These are phyloP conservation scores for Aspergillus quadricinctus DNA, from an alignment of 2,329 filamentous ascomycete genomes.

Conservation along the genomic window DNA sequence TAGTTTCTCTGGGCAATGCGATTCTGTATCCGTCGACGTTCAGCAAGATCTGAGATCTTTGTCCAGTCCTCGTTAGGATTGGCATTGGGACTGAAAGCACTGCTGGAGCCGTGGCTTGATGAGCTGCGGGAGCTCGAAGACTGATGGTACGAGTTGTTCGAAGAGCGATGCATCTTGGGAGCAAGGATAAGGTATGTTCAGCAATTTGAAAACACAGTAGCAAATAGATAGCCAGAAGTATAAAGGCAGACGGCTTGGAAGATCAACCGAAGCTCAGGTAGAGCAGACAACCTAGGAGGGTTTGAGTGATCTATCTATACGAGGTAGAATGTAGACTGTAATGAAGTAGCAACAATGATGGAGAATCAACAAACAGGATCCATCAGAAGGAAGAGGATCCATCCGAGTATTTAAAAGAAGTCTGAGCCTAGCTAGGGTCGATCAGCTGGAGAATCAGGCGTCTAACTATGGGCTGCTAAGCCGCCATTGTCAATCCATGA, in stretches of 20 bases:
- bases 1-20: constrained; percentile 97
- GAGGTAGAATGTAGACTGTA: not conserved
- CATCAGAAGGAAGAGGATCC: constrained; percentile 9
- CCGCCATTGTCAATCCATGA: constrained; percentile 13
- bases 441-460: constrained; percentile 15
- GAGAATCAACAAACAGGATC: constrained; percentile 7
- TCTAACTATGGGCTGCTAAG: constrained; percentile 18
- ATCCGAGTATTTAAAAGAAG: constrained; percentile 16
- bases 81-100: constrained; percentile 88
- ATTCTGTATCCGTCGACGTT: constrained; percentile 92
- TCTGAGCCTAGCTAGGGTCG: constrained; percentile 12
- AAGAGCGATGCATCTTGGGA: constrained; percentile 30
- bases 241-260: not conserved
- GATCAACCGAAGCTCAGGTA: not conserved
- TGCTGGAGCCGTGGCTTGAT: constrained; percentile 74
- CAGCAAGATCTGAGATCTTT: constrained; percentile 95
- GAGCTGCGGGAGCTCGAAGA: constrained; percentile 57
- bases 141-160: constrained; percentile 23
- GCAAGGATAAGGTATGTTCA: not conserved
- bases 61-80: constrained; percentile 99
- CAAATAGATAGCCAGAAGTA: not conserved
- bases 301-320: not conserved
- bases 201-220: not conserved
- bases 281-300: not conserved
- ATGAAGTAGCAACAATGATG: not conserved